Base-by-base conservation (phyloP, 139 green algal species). In the Asterochloris sp. region DNA sequence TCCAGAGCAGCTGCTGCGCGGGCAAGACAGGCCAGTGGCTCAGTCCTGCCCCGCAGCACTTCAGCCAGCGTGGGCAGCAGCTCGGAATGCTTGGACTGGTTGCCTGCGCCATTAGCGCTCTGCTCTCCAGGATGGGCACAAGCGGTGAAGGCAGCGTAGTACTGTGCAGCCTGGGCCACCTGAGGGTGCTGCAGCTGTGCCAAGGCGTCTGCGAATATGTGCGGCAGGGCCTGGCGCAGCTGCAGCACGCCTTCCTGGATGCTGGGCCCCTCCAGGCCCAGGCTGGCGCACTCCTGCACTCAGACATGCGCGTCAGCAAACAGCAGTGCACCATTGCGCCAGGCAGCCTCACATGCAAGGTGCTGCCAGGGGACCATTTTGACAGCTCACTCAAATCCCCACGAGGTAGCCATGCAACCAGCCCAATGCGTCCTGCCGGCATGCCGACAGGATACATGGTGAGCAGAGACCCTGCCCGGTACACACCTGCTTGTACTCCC, bases 241-340 rank as follows among this genome's bases (percentile, higher is more conserved):
- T 69, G 74, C 19, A 47, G 62, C 69, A 96, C 88, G 76, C 91
- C 86, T 0, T 16, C 38, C 10, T 79, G 76, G 15, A 95, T 86
- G 73, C 84, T 60, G 12, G 29, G 24, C n/a, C 80, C 84, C 21
- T 82, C 24, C 19, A 92, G 86, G 60, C 85, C 88, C n/a, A 89
- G 82, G 73, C 90, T 82, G 77, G 85, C 78, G 73, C 89, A 94
- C 73, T 95, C 90, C 84, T 90, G 86, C 64, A 38, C 17, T 71
- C 17, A 69, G 0, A 14, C 62, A 54, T 2, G 38, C 38, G 6
- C 38, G 38, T 54, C 4, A 54, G 38, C 38, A 54, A 6, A 54
- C 4, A 54, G 38, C 38, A 54, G 38, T 54, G 38, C 38, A 6
- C 38, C 2, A 6, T 54, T 54, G 4, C 6, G 38, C 38, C 38